Base-by-base conservation (phyloP, 176 grass and related monocot genomes). In the Tuctoria greenei region DNA sequence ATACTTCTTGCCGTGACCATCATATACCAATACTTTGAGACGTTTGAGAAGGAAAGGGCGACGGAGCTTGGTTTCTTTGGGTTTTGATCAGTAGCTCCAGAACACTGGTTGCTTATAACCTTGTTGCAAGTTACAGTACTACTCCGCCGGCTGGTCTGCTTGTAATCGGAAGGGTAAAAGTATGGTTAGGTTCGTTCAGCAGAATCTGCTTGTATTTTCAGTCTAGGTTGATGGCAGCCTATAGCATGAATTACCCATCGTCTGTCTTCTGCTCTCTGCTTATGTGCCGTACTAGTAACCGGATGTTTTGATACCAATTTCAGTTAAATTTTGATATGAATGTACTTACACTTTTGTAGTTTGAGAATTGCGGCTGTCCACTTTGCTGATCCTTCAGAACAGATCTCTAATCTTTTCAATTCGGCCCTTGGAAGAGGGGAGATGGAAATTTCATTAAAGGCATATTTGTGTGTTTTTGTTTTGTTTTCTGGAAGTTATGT, bases 11-110 rank as follows among this genome's bases (percentile, higher is more conserved):
- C 95, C 0, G 95, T 98, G 41, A 98, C 91, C 25, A 98, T 98
- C 79, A 98, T 98, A 63, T 94, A 98, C 69, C 91, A 94, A 57
- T 98, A 98, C 65, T 94, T 98, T 0, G 95, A 94, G 82, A 98
- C 91, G 16, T 94, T 98, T 2, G 91, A 98, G 81, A 98, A 98
- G 82, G 95, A 98, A 84, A 89, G 86, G 72, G 91, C 95, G 26
- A 98, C 83, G 0, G 95, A 94, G 72, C 89, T 98, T 18, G 95
- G 95, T 37, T 98, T 98, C 78, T 94, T 98, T 18, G 95, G 91
- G 14, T 75, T 98, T 66, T 98, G 87, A 97, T 80, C 31, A 31
- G 38, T 70, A 46, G 59, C 17, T 71, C 17, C 16, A 13, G 26
- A 34, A 21, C 16, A 15, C 11, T 81, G n/a, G 36, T 40, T 56